Evolutionary conservation across 768 basidiomycete genomes (phyloP), one percentile per base, ranked within the genome.

Genomic region (Suillus luteus): DNA sequence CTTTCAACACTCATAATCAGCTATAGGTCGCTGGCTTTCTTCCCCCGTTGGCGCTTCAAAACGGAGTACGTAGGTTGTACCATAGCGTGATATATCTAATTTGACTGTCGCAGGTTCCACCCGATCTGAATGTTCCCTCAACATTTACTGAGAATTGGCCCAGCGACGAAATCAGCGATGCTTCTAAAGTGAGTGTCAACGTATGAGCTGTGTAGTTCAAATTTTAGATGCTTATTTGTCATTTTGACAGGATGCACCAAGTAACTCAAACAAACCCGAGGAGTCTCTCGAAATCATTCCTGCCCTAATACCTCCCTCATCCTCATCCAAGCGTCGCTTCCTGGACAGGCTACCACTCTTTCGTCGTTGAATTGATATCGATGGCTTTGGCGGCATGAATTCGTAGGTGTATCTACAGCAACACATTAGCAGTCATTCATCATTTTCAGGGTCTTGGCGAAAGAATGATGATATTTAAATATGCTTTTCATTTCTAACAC

Each of bases 11-110:
- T 58, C 11, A 58, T 19, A 11, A 19, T 9, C 17, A 19, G 17
- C 24, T 27, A 10, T 40, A 58, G 57, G 40, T 58, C 19, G 57
- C 57, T 41, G 57, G 57, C 24, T 58, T 58, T 17, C 57, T 58
- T n/a, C 57, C 57, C 27, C 57, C 57, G 19, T 27, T 58, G 40
- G 57, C 57, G 17, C 40, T 27, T 41, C 17, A 19, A 40, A 41
- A 58, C 41, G 57, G 41, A 58, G 57, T 58, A 31, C 5, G 57
- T 58, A 40, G 27, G 31, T 41, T 17, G 24, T 58, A 27, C 57
- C 17, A 40, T 27, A 12, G 24, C 10, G 27, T 19, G 17, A 19
- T 27, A 58, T 31, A 17, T 58, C 27, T 58, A 17, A 58, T 58
- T 41, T 17, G 17, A 58, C 24, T 12, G 1, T 41, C 3, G 27